phyloP scores from a whole-genome alignment of 192 early-diverging fungal species.

The Backusella morwellensis region DNA sequence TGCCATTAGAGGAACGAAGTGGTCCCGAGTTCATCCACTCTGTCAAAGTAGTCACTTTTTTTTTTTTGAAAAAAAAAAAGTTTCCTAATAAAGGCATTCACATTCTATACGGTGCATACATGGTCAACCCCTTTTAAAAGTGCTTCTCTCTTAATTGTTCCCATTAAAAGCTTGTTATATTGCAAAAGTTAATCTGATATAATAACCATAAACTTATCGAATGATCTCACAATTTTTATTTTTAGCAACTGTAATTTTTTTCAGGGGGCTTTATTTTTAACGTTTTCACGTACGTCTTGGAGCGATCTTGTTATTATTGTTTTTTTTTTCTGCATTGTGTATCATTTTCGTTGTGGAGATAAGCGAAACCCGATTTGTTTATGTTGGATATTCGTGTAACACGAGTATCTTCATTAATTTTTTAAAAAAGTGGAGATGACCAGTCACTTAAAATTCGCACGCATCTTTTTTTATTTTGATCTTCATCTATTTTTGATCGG shows the following conservation, averaged over 20 bases:
- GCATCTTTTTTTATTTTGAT: constrained; percentile 5
- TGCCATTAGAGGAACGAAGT: constrained; percentile 21
- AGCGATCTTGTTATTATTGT: background rate
- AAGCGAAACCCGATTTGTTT: constrained; percentile 4
- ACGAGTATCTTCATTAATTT: background rate
- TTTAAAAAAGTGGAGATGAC: background rate
- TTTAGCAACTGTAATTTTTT: background rate
- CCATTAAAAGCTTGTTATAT: constrained; percentile 2
- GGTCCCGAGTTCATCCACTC: constrained; percentile 25
- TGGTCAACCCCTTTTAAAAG: background rate
- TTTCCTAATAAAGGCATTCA: background rate
- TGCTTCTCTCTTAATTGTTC: background rate
- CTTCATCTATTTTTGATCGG: background rate
- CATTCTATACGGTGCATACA: background rate
- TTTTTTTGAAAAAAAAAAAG: background rate
- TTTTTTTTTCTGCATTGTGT: background rate
- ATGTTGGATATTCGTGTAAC: background rate
- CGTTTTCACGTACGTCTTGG: background rate
- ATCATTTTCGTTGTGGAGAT: constrained; percentile 3
- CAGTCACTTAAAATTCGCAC: constrained; percentile 5
- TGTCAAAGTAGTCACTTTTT: constrained; percentile 27
- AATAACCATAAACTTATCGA: background rate
- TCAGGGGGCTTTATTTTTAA: background rate
- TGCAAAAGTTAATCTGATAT: background rate
- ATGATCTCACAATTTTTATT: background rate